Base-by-base conservation (phyloP, 23 red algal species). In the Gracilariopsis chorda region DNA sequence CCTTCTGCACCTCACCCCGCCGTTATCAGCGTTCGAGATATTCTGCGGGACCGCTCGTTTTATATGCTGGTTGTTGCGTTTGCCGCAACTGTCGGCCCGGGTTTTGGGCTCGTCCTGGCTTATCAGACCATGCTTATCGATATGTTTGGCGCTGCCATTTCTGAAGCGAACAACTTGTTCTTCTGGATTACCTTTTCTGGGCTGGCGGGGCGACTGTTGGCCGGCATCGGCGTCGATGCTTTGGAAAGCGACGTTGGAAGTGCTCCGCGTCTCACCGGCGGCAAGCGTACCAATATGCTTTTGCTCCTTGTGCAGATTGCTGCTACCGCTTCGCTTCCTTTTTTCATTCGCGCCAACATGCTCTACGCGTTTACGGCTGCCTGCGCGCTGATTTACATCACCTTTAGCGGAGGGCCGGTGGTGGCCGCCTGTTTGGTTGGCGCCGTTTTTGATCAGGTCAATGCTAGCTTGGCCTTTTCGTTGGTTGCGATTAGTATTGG, bases 61-160 rank as follows among this genome's bases (percentile, higher is more conserved):
- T 88, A 73, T 23, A 10, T 51, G 41, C 63, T 88, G n/a, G 29
- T 88, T 36, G 28, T 70, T 24, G 64, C 62, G 63, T 75, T 88
- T 44, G 64, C 48, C 3, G 83, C 13, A 4, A 88, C 83, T 9
- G 83, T 77, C 32, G 83, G 83, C 0, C 83, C 83, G 21, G 83
- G 83, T 13, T 88, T 88, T 61, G 83, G 83, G 32, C 32, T 88
- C 32, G 83, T 88, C n/a, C 65, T 88, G 21, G 64, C 62, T 9
- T 73, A 59, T 61, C 68, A 73, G 83, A 34, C 41, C 10, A 88
- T 88, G 83, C 33, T 37, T 21, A 35, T 23, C 32, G 41, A 55
- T 23, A n/a, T 88, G 83, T 77, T 73, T 42, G 64, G 65, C 44
- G 83, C 49, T n/a, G 45, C 19, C 11, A 58, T 77, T 7, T 43